Evolutionary conservation across 2,329 filamentous ascomycete species (phyloP).

Genomic region (Fusarium sp.): DNA sequence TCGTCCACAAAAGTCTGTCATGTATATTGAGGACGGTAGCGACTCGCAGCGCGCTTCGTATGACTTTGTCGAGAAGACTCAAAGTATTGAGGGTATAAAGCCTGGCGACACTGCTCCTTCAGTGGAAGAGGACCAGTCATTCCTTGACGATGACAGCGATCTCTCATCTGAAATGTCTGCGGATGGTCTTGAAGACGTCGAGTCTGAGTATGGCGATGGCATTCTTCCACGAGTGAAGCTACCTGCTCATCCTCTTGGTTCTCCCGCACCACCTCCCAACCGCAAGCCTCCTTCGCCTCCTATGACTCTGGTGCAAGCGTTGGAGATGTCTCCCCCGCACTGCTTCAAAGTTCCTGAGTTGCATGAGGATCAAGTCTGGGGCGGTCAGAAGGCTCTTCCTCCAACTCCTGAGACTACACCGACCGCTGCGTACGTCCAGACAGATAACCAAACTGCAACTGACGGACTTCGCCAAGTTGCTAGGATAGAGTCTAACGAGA

Average conservation of each 20-base stretch:
- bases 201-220: slow-evolving; percentile 49
- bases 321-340: slow-evolving; percentile 43
- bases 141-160: slow-evolving; percentile 65
- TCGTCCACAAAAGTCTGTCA: slow-evolving; percentile 34
- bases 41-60: slow-evolving; percentile 59
- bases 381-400: slow-evolving; percentile 41
- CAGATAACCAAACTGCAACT: slow-evolving; percentile 45
- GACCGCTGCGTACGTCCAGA: slow-evolving; percentile 52
- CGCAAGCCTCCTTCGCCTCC: slow-evolving; percentile 46
- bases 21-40: slow-evolving; percentile 27
- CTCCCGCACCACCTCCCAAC: slow-evolving; percentile 46
- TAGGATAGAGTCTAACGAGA: slow-evolving; percentile 44
- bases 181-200: slow-evolving; percentile 59
- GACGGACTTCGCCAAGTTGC: slow-evolving; percentile 52
- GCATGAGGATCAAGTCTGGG: slow-evolving; percentile 42
- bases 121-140: slow-evolving; percentile 53
- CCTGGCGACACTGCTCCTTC: slow-evolving; percentile 49
- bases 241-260: slow-evolving; percentile 51
- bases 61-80: slow-evolving; percentile 65
- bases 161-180: slow-evolving; percentile 72
- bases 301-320: slow-evolving; percentile 43
- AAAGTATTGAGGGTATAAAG: slow-evolving; percentile 60
- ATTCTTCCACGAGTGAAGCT: slow-evolving; percentile 39
- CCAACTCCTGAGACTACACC: slow-evolving; percentile 63
- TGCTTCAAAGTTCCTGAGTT: slow-evolving; percentile 39